Percentiles rank a stretch among this genome's conserved stretches.
Conservation (phyloP, 108 stramenopile species). For the Skeletonema grethae region DNA sequence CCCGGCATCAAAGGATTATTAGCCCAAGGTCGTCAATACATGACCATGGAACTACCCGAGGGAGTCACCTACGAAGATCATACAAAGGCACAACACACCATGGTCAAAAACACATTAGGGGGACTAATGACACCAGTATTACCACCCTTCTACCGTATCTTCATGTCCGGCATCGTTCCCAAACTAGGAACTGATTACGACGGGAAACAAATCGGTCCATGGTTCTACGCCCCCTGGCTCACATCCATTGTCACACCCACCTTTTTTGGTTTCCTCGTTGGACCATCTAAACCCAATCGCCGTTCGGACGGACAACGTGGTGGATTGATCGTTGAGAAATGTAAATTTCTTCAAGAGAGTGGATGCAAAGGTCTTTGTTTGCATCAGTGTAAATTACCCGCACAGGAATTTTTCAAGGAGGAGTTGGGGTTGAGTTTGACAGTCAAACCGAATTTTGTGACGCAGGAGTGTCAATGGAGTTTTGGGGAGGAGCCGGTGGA, state of each 20-base stretch:
- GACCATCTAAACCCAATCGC: conserved; percentile 80
- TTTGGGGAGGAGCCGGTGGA: conserved; percentile 81
- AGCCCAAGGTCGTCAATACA: conserved; percentile 80
- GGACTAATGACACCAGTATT: conserved; percentile 88
- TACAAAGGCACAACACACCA: conserved; percentile 72
- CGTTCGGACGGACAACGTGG: conserved; percentile 82
- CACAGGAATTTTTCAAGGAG: conserved; percentile 85
- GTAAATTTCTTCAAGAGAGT: conserved; percentile 89
- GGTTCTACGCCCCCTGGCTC: conserved; percentile 86
- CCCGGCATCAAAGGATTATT: conserved; percentile 76
- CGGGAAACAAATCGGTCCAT: conserved; percentile 78
- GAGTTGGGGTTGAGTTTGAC: conserved; percentile 80
- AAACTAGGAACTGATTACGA: conserved; percentile 60
- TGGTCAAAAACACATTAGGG: conserved; percentile 75
- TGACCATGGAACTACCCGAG: conserved; percentile 63
- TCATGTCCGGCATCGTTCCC: conserved; percentile 89
- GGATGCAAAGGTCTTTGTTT: conserved; percentile 91
- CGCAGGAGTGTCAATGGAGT: conserved; percentile 93
- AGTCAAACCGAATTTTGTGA: conserved; percentile 87
- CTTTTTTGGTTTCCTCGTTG: conserved; percentile 88
- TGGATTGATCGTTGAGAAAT: conserved; percentile 91
- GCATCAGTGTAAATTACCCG: conserved; percentile 88
- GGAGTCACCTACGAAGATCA: conserved; percentile 51
- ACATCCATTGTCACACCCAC: conserved; percentile 89
- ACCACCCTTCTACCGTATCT: conserved; percentile 90